Evolutionary conservation across 2,329 filamentous ascomycete genomes (phyloP).

Genomic region (Beauveria medogensis): DNA sequence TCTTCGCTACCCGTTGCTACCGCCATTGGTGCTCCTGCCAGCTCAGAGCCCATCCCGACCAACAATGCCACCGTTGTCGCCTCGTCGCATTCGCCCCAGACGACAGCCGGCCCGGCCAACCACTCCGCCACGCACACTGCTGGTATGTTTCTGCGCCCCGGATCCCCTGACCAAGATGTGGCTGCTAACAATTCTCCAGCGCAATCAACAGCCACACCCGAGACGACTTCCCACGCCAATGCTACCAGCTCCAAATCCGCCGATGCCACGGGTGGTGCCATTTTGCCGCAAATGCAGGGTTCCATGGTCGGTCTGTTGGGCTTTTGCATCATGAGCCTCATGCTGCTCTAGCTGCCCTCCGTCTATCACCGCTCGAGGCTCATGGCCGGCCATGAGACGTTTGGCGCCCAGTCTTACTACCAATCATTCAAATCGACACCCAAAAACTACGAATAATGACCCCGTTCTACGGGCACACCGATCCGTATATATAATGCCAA

Average conservation of each 20-base stretch:
- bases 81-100: conserved; percentile 7
- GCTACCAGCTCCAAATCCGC: conserved; percentile 20
- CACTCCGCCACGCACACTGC: neutral
- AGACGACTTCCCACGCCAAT: conserved; percentile 15
- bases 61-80: conserved; percentile 8
- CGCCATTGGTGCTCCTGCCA: neutral
- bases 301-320: conserved; percentile 28
- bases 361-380: neutral
- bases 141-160: neutral
- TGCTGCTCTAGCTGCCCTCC: conserved; percentile 22
- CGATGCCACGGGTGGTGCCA: conserved; percentile 24
- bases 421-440: neutral
- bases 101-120: neutral
- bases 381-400: conserved; percentile 10
- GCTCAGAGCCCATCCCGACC: neutral
- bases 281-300: conserved; percentile 24
- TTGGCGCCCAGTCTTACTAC: neutral
- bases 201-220: conserved; percentile 1
- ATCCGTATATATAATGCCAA: conserved; percentile 3
- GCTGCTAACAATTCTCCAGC: neutral
- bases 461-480: neutral
- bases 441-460: conserved; percentile 10
- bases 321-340: conserved; percentile 29
- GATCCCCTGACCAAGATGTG: neutral
- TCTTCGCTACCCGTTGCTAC: neutral